Evolutionary conservation across 148 eudicot genomes (phyloP), one percentile per base, ranked within the genome.

Genomic region (Vaccinium myrtillus): DNA sequence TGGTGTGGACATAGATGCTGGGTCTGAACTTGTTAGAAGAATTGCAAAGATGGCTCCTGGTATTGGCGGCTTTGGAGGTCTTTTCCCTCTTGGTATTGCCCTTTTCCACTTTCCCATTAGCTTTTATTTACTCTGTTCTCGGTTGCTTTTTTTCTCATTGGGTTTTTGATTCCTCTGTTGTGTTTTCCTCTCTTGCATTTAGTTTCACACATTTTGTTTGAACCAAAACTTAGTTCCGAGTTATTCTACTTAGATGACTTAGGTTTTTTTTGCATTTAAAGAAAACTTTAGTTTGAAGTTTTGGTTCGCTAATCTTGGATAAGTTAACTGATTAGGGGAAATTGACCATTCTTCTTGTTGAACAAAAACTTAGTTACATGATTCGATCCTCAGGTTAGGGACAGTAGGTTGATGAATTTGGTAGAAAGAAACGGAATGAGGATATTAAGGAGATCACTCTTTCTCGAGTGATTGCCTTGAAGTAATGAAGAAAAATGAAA

Each of bases 1-100:
- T 30, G 98, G 99, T 21, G 99, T 96, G 36, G 99, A 96, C 83
- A 96, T 96, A 7, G 99, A 96, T 89, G 97, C 98, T 32, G 99
- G 98, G 36, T 84, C 99, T 0, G 97, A 96, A 87, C 97, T 96
- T 75, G 99, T 96, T n/a, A 79, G 81, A 36, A 90, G 98, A 49
- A 96, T 96, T 25, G 95, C 95, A 1, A 94, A 92, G 79, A 94
- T 96, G 99, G 94, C 95, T 18, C 95, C 95, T 78, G 97, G 95
- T 15, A 93, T 94, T 85, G 99, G 99, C 82, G 99, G 99, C 32
- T 96, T 96, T 82, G 98, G 99, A 16, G 99, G 99, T 30, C 86
- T 96, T 27, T 96, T 81, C 81, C 98, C 98, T 46, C 88, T 90
- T 69, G 99, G 99, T 94, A 91, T 73, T 67, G 27, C 14, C 3